These are phyloP conservation scores for Copromyces sp. DNA, from an alignment of 495 filamentous ascomycete species.

Conservation along the genomic window DNA sequence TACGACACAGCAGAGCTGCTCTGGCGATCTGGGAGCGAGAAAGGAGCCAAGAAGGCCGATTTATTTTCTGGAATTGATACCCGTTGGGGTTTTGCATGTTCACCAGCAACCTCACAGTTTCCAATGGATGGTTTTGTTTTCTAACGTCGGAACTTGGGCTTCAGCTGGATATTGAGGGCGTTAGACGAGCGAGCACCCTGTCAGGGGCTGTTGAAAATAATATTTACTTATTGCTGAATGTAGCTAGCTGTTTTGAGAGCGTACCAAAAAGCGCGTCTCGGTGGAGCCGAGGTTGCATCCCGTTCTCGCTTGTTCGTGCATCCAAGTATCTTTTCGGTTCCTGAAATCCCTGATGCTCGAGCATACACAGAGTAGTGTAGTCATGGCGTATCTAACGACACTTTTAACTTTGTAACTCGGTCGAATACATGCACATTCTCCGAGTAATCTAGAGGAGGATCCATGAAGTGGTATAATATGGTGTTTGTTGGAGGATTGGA, in stretches of 20 bases:
- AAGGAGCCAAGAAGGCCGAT: background rate
- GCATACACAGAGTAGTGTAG: background rate
- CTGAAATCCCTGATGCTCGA: background rate
- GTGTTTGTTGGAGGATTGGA: background rate
- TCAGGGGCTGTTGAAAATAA: background rate
- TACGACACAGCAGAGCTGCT: background rate
- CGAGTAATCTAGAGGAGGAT: background rate
- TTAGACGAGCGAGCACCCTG: background rate
- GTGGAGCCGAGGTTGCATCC: background rate
- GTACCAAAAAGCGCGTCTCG: constrained; percentile 1
- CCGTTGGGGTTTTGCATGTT: background rate
- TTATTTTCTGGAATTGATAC: background rate
- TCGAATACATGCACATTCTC: background rate
- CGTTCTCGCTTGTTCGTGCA: background rate
- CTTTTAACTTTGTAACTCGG: background rate
- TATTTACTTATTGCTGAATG: background rate
- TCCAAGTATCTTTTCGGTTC: background rate
- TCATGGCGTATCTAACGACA: background rate
- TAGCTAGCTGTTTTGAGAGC: background rate
- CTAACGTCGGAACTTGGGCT: background rate
- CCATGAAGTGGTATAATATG: background rate
- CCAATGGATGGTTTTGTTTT: background rate
- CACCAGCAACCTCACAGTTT: background rate
- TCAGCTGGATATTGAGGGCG: background rate
- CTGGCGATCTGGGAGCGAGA: background rate